Base-by-base conservation (phyloP, 495 filamentous ascomycete genomes). In the Penicillium canariense region DNA sequence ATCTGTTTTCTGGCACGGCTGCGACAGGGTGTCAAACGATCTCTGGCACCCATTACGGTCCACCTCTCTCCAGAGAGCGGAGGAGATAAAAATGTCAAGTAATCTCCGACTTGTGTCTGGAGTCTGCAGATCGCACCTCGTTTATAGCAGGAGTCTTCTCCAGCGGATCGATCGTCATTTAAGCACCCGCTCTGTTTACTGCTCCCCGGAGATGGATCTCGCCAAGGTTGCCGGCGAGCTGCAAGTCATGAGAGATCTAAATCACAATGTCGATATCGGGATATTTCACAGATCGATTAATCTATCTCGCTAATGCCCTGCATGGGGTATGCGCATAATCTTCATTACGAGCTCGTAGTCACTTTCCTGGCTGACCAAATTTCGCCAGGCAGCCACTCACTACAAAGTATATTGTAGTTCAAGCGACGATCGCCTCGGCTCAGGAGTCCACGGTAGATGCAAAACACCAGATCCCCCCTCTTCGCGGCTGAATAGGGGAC, bases 1-100 rank as follows among this genome's bases (percentile, higher is more conserved):
- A 42, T 55, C 28, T 55, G 49, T 12, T 27, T 22, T 46, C 46
- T 46, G 20, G 28, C 5, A n/a, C 10, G 28, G 9, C 14, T 15
- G 17, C 17, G 28, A 32, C 30, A 35, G 35, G 15, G 17, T 35
- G 39, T 44, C 27, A 52, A 22, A 8, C 25, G 27, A 25, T 30
- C 17, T 23, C 42, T 32, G n/a, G 17, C 28, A 20, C 22, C 39
- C 30, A 11, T 27, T 4, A 32, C 36, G 40, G 22, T 48, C 43
- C 52, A 54, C 43, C 11, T 25, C 31, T 30, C 22, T 40, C 30
- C 26, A 20, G 44, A 25, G 15, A 30, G 44, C 32, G 52, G 54
- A 45, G 54, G 45, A 46, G 27, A 47, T 27, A 57, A 25, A 57
- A 51, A 30, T 23, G 43, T 48, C 54, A 57, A 18, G 48, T 57